Conservation (phyloP, 1,139 yeast species). For the Nakaseomyces delphensis region DNA sequence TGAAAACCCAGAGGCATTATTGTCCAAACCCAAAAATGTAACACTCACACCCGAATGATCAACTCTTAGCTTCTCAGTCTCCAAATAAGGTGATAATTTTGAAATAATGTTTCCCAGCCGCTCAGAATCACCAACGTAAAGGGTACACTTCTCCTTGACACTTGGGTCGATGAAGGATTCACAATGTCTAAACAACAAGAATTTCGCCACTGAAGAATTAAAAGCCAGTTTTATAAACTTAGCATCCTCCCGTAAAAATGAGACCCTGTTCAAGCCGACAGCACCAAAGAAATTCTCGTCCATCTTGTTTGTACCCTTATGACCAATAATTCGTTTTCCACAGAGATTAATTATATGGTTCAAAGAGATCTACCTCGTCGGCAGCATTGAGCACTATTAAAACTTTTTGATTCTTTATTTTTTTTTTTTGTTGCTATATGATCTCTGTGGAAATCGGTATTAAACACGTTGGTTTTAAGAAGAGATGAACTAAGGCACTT, state of each 20-base stretch:
- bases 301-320: neutral
- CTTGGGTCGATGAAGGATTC: constrained; percentile 14
- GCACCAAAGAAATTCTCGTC: constrained; percentile 36
- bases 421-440: too few species aligned
- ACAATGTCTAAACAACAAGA: constrained; percentile 43
- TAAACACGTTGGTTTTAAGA: neutral
- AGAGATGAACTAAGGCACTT: too few species aligned
- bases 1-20: constrained; percentile 29
- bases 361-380: neutral
- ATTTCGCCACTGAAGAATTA: constrained; percentile 44
- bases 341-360: neutral
- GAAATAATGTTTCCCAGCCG: constrained; percentile 14
- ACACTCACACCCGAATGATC: constrained; percentile 27
- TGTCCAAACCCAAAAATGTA: constrained; percentile 60
- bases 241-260: constrained; percentile 63
- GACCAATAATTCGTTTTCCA: neutral
- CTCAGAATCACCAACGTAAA: constrained; percentile 12
- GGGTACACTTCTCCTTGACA: constrained; percentile 6
- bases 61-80: constrained; percentile 17
- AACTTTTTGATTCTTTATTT: too few species aligned
- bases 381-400: neutral
- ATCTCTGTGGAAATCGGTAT: neutral
- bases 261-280: constrained; percentile 64
- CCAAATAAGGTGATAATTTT: constrained; percentile 13
- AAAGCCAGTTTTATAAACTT: constrained; percentile 51